Evolutionary conservation across 331 rosid species (phyloP).

Genomic region (Erythrophleum ivorense): DNA sequence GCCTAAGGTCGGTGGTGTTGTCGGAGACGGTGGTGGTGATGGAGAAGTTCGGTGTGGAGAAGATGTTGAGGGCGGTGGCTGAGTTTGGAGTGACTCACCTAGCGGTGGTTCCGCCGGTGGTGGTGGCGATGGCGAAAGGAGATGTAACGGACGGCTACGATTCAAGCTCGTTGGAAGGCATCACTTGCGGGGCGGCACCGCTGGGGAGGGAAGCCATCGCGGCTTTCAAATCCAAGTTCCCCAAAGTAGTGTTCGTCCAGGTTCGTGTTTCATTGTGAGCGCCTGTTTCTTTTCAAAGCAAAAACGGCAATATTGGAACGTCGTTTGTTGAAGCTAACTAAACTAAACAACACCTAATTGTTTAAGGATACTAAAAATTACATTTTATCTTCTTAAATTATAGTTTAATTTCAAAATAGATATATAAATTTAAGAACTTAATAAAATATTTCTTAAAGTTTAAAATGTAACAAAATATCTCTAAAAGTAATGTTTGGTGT

Average conservation of each 20-base stretch:
- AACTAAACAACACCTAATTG: neutral
- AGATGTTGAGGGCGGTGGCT: conserved; percentile 57
- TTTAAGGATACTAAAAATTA: too few species aligned
- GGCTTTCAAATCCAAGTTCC: conserved; percentile 46
- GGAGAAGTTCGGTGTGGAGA: conserved; percentile 48
- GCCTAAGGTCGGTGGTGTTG: conserved; percentile 42
- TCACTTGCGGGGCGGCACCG: conserved; percentile 57
- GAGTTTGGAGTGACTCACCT: conserved; percentile 49
- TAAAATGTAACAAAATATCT: too few species aligned
- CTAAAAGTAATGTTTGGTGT: too few species aligned
- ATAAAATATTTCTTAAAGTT: too few species aligned
- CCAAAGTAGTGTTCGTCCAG: conserved; percentile 27
- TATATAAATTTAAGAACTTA: too few species aligned
- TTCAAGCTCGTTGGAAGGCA: conserved; percentile 43
- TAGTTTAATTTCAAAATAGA: too few species aligned
- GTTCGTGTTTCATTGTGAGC: conserved; percentile 17
- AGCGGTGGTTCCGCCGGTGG: conserved; percentile 52
- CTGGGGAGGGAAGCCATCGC: conserved; percentile 48
- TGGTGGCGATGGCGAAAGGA: conserved; percentile 53
- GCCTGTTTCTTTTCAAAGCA: neutral
- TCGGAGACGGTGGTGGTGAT: conserved; percentile 52
- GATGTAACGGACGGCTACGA: conserved; percentile 38
- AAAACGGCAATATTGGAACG: neutral
- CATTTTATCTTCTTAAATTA: too few species aligned
- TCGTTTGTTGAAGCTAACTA: neutral